Percentiles rank a stretch among this genome's conserved stretches.
phyloP scores from a whole-genome alignment of 345 rosid genomes.

The Eucalyptus cloeziana region DNA sequence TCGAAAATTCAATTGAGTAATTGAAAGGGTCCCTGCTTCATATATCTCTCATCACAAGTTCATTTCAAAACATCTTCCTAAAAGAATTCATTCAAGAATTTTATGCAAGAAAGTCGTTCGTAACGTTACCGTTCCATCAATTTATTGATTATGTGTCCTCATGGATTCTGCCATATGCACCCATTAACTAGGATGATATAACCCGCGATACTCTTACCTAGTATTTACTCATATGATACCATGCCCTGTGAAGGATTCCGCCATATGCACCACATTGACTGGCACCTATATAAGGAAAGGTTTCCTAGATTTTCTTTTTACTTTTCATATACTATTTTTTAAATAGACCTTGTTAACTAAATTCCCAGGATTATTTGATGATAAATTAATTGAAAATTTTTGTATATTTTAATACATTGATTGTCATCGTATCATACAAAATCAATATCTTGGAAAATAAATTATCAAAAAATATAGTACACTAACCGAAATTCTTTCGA shows the following conservation, averaged over 20 bases:
- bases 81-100: too few species aligned
- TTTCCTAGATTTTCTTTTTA: not conserved
- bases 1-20: not conserved
- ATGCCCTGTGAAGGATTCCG: not conserved
- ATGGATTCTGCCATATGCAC: not conserved
- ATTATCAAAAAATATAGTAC: not conserved
- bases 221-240: not conserved
- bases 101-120: not conserved
- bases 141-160: not conserved
- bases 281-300: not conserved
- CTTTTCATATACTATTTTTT: not conserved
- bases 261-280: not conserved
- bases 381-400: not conserved
- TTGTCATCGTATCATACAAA: not conserved
- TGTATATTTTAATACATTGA: not conserved
- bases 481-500: not conserved
- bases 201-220: not conserved
- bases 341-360: not conserved
- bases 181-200: not conserved
- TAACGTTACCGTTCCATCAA: not conserved
- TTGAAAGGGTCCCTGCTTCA: not conserved
- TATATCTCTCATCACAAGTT: not conserved
- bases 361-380: not conserved
- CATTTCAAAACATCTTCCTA: not conserved
- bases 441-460: not conserved